phyloP scores from a whole-genome alignment of 169 alveolate genomes.

The Cryptosporidium parvum region DNA sequence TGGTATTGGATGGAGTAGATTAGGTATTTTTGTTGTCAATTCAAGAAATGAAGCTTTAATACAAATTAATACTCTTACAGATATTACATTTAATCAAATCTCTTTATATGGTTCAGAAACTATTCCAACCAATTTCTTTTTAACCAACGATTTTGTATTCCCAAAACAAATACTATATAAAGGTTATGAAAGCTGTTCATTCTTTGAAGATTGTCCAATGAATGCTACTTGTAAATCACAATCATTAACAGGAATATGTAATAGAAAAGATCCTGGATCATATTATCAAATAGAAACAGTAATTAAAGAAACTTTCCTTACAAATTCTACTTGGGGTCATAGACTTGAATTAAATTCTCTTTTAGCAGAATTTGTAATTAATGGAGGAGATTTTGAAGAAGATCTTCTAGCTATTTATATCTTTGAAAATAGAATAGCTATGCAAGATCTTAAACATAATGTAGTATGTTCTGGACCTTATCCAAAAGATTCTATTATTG shows the following conservation, averaged over 20 bases:
- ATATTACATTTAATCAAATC: slow-evolving; percentile 19
- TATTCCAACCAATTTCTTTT: slow-evolving; percentile 7
- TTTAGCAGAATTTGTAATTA: not conserved
- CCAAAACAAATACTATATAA: slow-evolving; percentile 32
- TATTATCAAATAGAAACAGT: slow-evolving; percentile 8
- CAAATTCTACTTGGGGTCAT: slow-evolving; percentile 58
- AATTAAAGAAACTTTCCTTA: slow-evolving; percentile 31
- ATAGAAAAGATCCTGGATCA: slow-evolving; percentile 28
- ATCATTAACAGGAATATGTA: slow-evolving; percentile 31
- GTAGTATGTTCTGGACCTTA: slow-evolving; percentile 62
- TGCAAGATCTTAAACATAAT: slow-evolving; percentile 45
- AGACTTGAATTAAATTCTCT: slow-evolving; percentile 29
- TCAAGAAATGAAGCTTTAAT: slow-evolving; percentile 10
- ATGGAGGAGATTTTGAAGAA: not conserved
- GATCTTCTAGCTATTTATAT: slow-evolving; percentile 35
- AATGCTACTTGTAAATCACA: slow-evolving; percentile 46
- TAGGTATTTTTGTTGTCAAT: slow-evolving; percentile 40
- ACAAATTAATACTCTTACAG: slow-evolving; percentile 35
- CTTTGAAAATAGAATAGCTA: slow-evolving; percentile 58
- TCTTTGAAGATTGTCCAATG: slow-evolving; percentile 44
- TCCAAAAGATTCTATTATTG: slow-evolving; percentile 2
- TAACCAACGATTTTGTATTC: slow-evolving; percentile 13
- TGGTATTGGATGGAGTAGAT: slow-evolving; percentile 54
- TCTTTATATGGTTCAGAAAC: not conserved
- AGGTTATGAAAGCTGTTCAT: slow-evolving; percentile 57